Evolutionary conservation across 257 asterid species (phyloP).

Genomic region (Rauvolfia tetraphylla): DNA sequence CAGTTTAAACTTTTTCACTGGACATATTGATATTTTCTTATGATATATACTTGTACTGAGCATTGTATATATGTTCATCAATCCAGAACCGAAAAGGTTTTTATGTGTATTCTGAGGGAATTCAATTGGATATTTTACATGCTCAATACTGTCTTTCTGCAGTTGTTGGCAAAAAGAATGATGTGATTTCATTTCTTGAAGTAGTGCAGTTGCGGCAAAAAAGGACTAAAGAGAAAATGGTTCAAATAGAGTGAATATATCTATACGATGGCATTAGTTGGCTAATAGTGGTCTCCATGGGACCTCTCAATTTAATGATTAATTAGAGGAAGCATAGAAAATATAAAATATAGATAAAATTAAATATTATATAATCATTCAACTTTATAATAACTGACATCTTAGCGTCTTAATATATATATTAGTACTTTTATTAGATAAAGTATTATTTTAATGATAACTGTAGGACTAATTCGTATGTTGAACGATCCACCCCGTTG

Average conservation of each 20-base stretch:
- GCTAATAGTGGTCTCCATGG: slow-evolving; percentile 1
- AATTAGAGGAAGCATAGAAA: neutral
- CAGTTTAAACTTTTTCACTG: too few relatives aligned
- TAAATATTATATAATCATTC: too few relatives aligned
- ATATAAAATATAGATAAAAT: neutral
- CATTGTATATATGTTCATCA: too few relatives aligned
- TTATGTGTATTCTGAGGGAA: neutral
- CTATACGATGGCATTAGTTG: neutral
- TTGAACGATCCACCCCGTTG: neutral
- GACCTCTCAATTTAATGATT: neutral
- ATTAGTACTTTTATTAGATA: neutral
- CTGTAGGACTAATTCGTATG: neutral
- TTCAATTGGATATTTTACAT: neutral
- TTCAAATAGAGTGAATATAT: neutral
- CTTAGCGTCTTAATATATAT: neutral
- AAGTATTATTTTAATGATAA: neutral
- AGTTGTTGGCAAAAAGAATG: neutral
- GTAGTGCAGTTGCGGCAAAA: neutral
- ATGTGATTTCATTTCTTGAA: neutral
- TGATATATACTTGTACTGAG: too few relatives aligned
- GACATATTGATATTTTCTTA: too few relatives aligned
- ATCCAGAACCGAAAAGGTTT: too few relatives aligned
- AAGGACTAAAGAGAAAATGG: neutral
- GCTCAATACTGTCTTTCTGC: too few relatives aligned
- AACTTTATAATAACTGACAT: neutral